Evolutionary conservation across 2,329 filamentous ascomycete species (phyloP).

Genomic region (Calycina marina): DNA sequence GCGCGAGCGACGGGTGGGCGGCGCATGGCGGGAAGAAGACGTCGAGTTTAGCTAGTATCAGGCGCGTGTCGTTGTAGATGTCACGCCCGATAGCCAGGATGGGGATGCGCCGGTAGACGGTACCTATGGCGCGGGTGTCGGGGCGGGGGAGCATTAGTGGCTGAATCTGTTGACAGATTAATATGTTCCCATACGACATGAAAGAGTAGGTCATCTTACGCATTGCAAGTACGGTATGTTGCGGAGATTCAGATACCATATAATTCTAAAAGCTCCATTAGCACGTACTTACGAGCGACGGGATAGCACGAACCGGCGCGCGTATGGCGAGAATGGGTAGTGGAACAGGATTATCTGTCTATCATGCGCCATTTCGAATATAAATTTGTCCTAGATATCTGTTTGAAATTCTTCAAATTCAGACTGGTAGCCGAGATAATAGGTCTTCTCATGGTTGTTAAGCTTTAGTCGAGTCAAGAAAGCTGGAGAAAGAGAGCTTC

Average conservation of each 20-base stretch:
- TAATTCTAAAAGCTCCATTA: constrained; percentile 23
- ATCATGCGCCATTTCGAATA: constrained; percentile 1
- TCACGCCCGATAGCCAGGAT: constrained; percentile 50
- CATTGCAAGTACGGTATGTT: constrained; percentile 54
- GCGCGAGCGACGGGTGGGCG: constrained; percentile 21
- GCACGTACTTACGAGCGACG: neutral
- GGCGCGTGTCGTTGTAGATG: constrained; percentile 54
- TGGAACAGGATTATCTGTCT: constrained; percentile 38
- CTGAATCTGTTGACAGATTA: constrained; percentile 36
- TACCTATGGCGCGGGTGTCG: constrained; percentile 43
- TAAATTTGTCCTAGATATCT: too few relatives aligned
- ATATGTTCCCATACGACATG: neutral
- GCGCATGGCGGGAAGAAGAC: constrained; percentile 33
- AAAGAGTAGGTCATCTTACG: constrained; percentile 28
- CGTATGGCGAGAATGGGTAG: constrained; percentile 49
- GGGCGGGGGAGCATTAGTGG: constrained; percentile 51
- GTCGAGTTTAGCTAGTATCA: constrained; percentile 53
- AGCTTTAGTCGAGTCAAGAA: too few relatives aligned
- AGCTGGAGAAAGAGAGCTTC: too few relatives aligned
- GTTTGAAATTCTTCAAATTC: too few relatives aligned
- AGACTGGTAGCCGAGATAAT: too few relatives aligned
- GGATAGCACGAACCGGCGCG: constrained; percentile 27
- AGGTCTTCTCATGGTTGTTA: too few relatives aligned
- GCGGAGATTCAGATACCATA: constrained; percentile 54
- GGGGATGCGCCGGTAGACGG: constrained; percentile 56